Evolutionary conservation across 1,284 basidiomycete species (phyloP).

Genomic region (Trametes hirsuta): DNA sequence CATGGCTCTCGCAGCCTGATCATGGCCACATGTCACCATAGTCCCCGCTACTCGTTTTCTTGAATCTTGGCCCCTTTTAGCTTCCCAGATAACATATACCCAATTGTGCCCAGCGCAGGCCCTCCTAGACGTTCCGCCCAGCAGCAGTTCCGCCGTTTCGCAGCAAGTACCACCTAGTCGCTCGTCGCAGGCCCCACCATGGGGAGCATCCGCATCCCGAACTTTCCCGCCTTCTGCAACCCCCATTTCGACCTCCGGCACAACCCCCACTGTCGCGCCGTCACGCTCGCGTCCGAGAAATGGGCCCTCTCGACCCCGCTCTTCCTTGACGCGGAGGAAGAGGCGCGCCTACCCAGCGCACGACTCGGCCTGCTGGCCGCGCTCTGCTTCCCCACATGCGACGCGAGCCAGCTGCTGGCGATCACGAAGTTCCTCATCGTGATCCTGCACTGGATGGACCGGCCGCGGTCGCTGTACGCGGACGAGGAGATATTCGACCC

Average conservation of each 20-base stretch:
- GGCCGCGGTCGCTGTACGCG: conserved; percentile 20
- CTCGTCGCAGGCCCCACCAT: conserved; percentile 7
- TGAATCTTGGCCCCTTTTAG: conserved; percentile 8
- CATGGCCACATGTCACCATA: conserved; percentile 12
- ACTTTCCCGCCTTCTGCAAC: conserved; percentile 48
- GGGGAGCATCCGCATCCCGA: conserved; percentile 61
- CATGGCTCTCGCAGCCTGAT: conserved; percentile 11
- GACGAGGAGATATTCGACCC: conserved; percentile 29
- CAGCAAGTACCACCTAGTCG: background rate
- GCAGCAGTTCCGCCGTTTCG: background rate
- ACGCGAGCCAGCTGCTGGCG: conserved; percentile 54
- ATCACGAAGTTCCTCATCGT: conserved; percentile 53
- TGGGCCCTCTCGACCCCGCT: conserved; percentile 41
- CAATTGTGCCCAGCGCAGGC: background rate
- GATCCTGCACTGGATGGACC: conserved; percentile 37
- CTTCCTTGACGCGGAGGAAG: conserved; percentile 34
- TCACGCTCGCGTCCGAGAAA: conserved; percentile 48
- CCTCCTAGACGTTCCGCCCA: background rate
- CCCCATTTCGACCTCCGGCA: conserved; percentile 52
- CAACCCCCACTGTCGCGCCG: conserved; percentile 52
- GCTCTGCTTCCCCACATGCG: conserved; percentile 60
- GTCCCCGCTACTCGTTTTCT: conserved; percentile 8
- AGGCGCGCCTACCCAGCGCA: conserved; percentile 36
- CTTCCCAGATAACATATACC: conserved; percentile 3
- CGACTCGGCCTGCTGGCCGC: conserved; percentile 59